Evolutionary conservation across 1,284 basidiomycete genomes (phyloP).

Genomic region (Ustilago xerochloae): DNA sequence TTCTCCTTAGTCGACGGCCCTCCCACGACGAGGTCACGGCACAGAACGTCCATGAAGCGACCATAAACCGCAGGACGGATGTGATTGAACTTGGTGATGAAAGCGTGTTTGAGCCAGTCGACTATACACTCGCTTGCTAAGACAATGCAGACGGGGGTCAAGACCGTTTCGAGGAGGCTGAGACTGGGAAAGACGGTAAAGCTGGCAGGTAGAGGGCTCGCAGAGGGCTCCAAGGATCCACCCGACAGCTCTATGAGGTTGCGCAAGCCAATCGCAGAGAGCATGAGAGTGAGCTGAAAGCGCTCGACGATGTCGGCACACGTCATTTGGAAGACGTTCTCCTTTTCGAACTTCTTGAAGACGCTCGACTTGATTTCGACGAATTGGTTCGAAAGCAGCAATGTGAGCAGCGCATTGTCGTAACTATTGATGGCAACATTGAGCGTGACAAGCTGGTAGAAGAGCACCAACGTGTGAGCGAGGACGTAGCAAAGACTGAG

Average conservation of each 20-base stretch:
- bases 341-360: constrained; percentile 99
- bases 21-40: constrained; percentile 87
- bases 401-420: constrained; percentile 92
- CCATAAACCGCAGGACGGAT: constrained; percentile 95
- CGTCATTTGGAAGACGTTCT: constrained; percentile 98
- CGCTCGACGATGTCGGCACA: constrained; percentile 91
- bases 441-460: constrained; percentile 93
- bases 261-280: constrained; percentile 88
- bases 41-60: constrained; percentile 93
- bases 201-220: constrained; percentile 73
- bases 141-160: constrained; percentile 91
- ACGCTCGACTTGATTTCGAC: constrained; percentile 99
- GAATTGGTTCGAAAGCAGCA: constrained; percentile 97
- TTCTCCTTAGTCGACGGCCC: constrained; percentile 71
- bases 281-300: constrained; percentile 91
- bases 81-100: constrained; percentile 92
- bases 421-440: constrained; percentile 99
- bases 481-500: constrained; percentile 83
- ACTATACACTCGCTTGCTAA: constrained; percentile 91
- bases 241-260: constrained; percentile 95
- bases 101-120: constrained; percentile 99
- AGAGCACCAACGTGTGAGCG: constrained; percentile 89
- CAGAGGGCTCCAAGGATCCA: constrained; percentile 66
- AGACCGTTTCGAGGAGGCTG: constrained; percentile 81
- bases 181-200: constrained; percentile 69